Conservation (phyloP, 2,329 filamentous ascomycete genomes). For the Stenocarpella maydis region DNA sequence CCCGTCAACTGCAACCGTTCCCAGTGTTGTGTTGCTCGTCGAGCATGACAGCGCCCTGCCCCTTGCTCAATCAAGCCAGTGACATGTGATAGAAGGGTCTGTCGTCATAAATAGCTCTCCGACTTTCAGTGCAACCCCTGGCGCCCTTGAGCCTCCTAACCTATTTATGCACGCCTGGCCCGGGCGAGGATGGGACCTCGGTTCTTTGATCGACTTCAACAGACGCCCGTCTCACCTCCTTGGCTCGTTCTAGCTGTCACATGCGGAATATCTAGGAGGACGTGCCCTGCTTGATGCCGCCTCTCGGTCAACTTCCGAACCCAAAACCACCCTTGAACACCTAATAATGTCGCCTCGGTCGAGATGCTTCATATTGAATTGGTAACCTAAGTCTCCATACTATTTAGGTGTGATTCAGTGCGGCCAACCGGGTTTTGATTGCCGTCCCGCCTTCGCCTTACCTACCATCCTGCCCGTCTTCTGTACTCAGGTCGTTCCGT, state of each 20-base stretch:
- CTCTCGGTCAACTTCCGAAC: slow-evolving; percentile 35
- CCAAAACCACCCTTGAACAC: not conserved
- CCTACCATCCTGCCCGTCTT: not conserved
- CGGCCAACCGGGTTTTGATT: not conserved
- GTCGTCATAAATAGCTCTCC: slow-evolving; percentile 24
- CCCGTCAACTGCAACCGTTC: not conserved
- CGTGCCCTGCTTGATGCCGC: not conserved
- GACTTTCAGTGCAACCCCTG: not conserved
- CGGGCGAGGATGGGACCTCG: slow-evolving; percentile 24
- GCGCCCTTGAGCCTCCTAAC: slow-evolving; percentile 21
- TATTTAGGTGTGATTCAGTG: slow-evolving; percentile 16
- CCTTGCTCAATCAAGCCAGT: not conserved
- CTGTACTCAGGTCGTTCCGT: slow-evolving; percentile 1
- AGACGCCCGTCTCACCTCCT: not conserved
- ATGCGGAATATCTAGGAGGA: slow-evolving; percentile 33
- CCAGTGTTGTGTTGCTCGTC: too few species aligned
- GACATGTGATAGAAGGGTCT: slow-evolving; percentile 34
- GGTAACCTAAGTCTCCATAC: not conserved
- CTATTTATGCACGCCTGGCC: slow-evolving; percentile 14
- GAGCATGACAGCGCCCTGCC: not conserved
- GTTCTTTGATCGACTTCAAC: slow-evolving; percentile 21
- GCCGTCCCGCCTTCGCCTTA: not conserved
- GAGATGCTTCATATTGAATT: not conserved
- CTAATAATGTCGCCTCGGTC: slow-evolving; percentile 1
- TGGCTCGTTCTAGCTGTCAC: slow-evolving; percentile 29